Evolutionary conservation across 495 filamentous ascomycete genomes (phyloP), one percentile per base, ranked within the genome.

Genomic region (Aspergillus bertholletiae): DNA sequence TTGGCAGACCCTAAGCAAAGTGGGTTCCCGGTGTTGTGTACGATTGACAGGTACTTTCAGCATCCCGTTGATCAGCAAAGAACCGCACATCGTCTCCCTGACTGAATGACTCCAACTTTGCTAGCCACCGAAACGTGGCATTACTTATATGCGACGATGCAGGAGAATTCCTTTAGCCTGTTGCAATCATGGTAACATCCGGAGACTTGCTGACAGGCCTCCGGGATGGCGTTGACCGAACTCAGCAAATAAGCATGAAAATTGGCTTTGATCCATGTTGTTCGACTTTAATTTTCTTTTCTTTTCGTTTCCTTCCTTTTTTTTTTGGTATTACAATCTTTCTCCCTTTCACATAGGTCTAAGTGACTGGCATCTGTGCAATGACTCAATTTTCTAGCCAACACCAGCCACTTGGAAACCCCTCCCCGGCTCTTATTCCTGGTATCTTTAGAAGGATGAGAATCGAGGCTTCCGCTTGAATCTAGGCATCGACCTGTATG

Each of bases 71-170:
- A 53, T 35, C 51, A 53, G 23, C 41, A 37, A 32, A 20, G 20
- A 12, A 34, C 18, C 23, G 37, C 21, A n/a, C 46, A 15, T 13
- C 40, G n/a, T 6, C 11, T 45, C 27, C 20, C 21, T 46, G 23
- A 40, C 40, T 37, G 47, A 51, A 39, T 46, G 34, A 49, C 46
- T 48, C 37, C 40, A 28, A 51, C 7, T 17, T 43, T 15, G 41
- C 37, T 51, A 49, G 32, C 52, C 52, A 46, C 53, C 49, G 51
- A 54, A 63, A 60, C 61, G 60, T 63, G 57, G 58, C 53, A 61
- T 55, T 43, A 54, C 32, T 44, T 30, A 26, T 50, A 51, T 41
- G 7, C 27, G 40, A 17, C 39, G 41, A 44, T 49, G 43, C 43
- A 49, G 46, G 46, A 60, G 40, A 54, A 43, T 48, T 57, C 41